These are phyloP conservation scores for Penicillium dipodomyicola DNA, from an alignment of 495 filamentous ascomycete species.

Conservation along the genomic window DNA sequence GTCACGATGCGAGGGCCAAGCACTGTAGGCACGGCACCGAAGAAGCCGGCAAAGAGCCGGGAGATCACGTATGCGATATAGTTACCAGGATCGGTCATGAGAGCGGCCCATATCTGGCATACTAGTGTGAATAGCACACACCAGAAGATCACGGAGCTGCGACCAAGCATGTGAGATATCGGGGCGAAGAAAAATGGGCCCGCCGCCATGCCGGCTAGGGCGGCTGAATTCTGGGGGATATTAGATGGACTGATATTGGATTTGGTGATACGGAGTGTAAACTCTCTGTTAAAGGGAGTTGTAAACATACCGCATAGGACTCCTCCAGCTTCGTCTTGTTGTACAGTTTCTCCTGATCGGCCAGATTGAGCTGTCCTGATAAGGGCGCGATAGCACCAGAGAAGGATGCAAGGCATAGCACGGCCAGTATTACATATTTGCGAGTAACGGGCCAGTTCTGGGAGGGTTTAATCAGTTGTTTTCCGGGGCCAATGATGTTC, in stretches of 20 bases:
- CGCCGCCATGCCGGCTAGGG: slow-evolving; percentile 40
- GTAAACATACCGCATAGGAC: slow-evolving; percentile 23
- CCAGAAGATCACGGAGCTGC: slow-evolving; percentile 47
- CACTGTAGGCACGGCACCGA: slow-evolving; percentile 38
- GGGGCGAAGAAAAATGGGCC: slow-evolving; percentile 47
- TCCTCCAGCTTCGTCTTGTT: slow-evolving; percentile 29
- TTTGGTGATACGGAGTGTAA: no score
- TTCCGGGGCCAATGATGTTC: neutral
- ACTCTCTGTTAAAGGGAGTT: neutral
- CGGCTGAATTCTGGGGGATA: slow-evolving; percentile 35
- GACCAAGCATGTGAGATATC: slow-evolving; percentile 37
- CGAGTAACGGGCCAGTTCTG: slow-evolving; percentile 46
- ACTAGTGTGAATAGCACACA: slow-evolving; percentile 33
- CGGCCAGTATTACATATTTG: slow-evolving; percentile 39
- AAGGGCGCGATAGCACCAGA: slow-evolving; percentile 31
- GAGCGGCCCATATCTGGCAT: slow-evolving; percentile 41
- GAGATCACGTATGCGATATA: slow-evolving; percentile 47
- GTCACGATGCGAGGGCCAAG: slow-evolving; percentile 42
- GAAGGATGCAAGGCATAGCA: slow-evolving; percentile 35
- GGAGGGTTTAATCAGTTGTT: neutral
- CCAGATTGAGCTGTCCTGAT: slow-evolving; percentile 36
- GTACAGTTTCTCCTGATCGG: slow-evolving; percentile 31
- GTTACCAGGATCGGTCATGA: slow-evolving; percentile 41
- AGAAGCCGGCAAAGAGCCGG: slow-evolving; percentile 42
- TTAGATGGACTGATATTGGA: slow-evolving; percentile 4